These are phyloP conservation scores for Coemansia sp. DNA, from an alignment of 192 early-diverging fungal genomes.

Conservation along the genomic window DNA sequence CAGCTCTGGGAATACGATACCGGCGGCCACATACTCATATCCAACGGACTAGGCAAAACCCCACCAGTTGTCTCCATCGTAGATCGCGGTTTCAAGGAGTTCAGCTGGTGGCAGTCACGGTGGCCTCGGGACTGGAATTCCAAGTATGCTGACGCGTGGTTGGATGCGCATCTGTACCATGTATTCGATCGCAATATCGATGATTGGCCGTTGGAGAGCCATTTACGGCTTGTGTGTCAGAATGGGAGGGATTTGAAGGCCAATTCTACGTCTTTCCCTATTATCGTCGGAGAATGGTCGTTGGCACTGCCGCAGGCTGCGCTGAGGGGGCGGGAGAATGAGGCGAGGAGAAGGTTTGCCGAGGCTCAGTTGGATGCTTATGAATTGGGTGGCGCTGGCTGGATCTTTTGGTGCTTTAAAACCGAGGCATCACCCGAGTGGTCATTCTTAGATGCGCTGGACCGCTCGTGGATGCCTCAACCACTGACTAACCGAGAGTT, in stretches of 20 bases:
- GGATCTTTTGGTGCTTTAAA: constrained; percentile 78
- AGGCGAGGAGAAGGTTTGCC: constrained; percentile 62
- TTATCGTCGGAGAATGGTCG: constrained; percentile 77
- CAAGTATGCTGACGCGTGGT: constrained; percentile 43
- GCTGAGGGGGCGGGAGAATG: constrained; percentile 60
- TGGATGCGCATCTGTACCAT: constrained; percentile 57
- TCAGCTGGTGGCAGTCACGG: constrained; percentile 50
- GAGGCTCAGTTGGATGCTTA: constrained; percentile 70
- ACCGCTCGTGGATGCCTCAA: constrained; percentile 67
- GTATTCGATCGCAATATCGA: constrained; percentile 55
- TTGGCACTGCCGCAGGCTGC: constrained; percentile 63
- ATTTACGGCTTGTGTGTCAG: constrained; percentile 42
- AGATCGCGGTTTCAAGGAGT: constrained; percentile 56
- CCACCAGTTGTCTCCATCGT: constrained; percentile 48
- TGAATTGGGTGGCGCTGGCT: constrained; percentile 62
- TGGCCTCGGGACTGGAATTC: constrained; percentile 54
- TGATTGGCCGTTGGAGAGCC: constrained; percentile 38
- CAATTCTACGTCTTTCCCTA: constrained; percentile 58
- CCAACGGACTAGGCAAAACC: constrained; percentile 24
- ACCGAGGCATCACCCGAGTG: constrained; percentile 71
- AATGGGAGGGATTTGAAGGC: constrained; percentile 43
- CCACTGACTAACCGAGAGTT: constrained; percentile 46
- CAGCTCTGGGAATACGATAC: constrained; percentile 57
- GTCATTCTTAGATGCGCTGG: constrained; percentile 68
- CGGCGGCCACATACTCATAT: constrained; percentile 39